phyloP scores from a whole-genome alignment of 2,329 filamentous ascomycete genomes.

The Fusarium continuum region DNA sequence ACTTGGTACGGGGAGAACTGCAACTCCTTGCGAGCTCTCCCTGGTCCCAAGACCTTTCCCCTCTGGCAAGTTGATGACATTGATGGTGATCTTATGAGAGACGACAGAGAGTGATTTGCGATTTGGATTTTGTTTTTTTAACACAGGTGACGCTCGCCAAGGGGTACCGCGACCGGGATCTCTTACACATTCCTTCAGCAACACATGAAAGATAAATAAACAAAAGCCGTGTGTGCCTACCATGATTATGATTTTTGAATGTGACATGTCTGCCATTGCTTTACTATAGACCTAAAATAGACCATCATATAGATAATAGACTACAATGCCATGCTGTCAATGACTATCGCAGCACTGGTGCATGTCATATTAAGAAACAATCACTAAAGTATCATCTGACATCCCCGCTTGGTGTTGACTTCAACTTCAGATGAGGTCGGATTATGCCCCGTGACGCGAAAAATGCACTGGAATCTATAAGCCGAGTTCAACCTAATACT shows the following conservation, averaged over 20 bases:
- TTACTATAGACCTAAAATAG: background rate
- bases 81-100: slow-evolving; percentile 25
- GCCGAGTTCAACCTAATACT: no score
- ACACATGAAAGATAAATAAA: slow-evolving; percentile 27
- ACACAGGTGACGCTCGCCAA: slow-evolving; percentile 17
- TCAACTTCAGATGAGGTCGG: no score
- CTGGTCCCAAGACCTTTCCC: background rate
- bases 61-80: slow-evolving; percentile 6
- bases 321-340: background rate
- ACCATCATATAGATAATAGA: background rate
- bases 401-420: background rate
- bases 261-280: slow-evolving; percentile 8
- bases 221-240: background rate
- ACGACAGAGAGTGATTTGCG: slow-evolving; percentile 14
- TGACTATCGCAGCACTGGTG: background rate
- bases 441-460: no score
- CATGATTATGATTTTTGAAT: background rate
- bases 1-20: background rate
- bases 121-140: slow-evolving; percentile 22
- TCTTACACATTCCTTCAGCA: slow-evolving; percentile 34
- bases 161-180: slow-evolving; percentile 9
- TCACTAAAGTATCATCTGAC: background rate
- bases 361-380: background rate
- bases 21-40: background rate
- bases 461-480: no score